phyloP scores from a whole-genome alignment of 805 yeast species.

The Wickerhamiella nectarea region DNA sequence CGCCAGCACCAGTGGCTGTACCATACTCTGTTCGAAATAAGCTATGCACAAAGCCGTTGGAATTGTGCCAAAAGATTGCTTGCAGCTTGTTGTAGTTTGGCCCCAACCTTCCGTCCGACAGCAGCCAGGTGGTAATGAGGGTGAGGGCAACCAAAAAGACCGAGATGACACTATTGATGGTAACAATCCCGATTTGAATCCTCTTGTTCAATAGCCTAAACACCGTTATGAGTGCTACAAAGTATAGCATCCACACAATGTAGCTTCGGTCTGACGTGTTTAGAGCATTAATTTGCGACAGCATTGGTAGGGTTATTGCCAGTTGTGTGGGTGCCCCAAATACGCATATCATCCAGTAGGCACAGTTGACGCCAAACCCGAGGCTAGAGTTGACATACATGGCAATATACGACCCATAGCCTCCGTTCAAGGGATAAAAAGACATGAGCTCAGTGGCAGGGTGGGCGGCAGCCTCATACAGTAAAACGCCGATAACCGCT shows the following conservation, averaged over 20 bases:
- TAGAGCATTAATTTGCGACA: constrained; percentile 46
- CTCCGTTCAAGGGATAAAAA: constrained; percentile 43
- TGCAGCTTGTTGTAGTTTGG: constrained; percentile 40
- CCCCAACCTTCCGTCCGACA: constrained; percentile 46
- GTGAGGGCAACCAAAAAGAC: neutral
- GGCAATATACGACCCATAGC: constrained; percentile 45
- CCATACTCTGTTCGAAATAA: constrained; percentile 3
- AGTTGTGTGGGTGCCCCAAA: constrained; percentile 54
- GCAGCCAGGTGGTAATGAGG: constrained; percentile 48
- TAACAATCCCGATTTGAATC: constrained; percentile 2
- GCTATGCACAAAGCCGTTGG: neutral
- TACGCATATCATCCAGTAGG: constrained; percentile 34
- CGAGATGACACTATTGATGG: constrained; percentile 3
- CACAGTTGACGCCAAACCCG: constrained; percentile 41
- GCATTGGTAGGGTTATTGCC: constrained; percentile 59
- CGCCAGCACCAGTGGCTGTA: constrained; percentile 1
- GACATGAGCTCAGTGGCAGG: constrained; percentile 39
- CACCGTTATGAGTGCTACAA: constrained; percentile 1
- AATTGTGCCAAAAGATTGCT: constrained; percentile 45
- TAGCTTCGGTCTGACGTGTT: constrained; percentile 26
- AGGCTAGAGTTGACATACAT: constrained; percentile 46
- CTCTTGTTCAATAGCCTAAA: neutral
- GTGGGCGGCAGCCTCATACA: constrained; percentile 7
- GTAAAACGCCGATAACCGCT: constrained; percentile 7
- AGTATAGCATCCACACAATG: constrained; percentile 14